These are phyloP conservation scores for Penicillium waksmanii DNA, from an alignment of 495 filamentous ascomycete genomes.

Conservation along the genomic window DNA sequence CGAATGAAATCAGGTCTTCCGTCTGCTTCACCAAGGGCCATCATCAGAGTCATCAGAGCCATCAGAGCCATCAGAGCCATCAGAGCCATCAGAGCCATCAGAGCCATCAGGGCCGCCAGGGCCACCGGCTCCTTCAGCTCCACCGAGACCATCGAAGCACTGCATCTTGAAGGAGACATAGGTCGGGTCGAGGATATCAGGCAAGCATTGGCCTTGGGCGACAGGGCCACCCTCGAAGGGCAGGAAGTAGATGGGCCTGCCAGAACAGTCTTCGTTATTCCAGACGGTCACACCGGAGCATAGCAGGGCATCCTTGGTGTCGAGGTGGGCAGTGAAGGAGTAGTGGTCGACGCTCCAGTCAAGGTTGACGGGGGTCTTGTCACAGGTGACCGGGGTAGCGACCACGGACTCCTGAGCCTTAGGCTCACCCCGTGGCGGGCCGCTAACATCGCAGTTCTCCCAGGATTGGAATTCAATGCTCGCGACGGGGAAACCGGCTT, in stretches of 20 bases:
- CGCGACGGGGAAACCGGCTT: conserved; percentile 27
- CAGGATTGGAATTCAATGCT: conserved; percentile 32
- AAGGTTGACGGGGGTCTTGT: conserved; percentile 28
- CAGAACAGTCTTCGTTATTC: conserved; percentile 32
- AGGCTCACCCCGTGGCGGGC: conserved; percentile 19
- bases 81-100: background rate
- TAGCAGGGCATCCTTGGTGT: conserved; percentile 27
- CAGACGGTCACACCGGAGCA: conserved; percentile 28
- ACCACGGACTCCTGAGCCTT: conserved; percentile 19
- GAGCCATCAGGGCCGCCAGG: background rate
- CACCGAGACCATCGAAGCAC: conserved; percentile 17
- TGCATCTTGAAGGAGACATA: conserved; percentile 30
- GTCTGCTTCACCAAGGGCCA: background rate
- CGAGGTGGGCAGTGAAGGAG: conserved; percentile 25
- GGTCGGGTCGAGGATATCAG: conserved; percentile 26
- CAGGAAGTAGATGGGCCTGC: conserved; percentile 21
- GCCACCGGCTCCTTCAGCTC: background rate
- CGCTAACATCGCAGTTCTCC: conserved; percentile 26
- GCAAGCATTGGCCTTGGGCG: conserved; percentile 24
- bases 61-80: too few relatives aligned
- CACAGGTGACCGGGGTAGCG: conserved; percentile 28
- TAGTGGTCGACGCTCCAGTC: conserved; percentile 34
- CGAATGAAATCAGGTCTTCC: conserved; percentile 2
- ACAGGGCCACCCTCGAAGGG: conserved; percentile 24
- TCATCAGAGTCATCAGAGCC: background rate